Percentiles rank a stretch among this genome's conserved stretches.
Conservation (phyloP, 2,329 filamentous ascomycete species). For the Talaromyces rugulosus region DNA sequence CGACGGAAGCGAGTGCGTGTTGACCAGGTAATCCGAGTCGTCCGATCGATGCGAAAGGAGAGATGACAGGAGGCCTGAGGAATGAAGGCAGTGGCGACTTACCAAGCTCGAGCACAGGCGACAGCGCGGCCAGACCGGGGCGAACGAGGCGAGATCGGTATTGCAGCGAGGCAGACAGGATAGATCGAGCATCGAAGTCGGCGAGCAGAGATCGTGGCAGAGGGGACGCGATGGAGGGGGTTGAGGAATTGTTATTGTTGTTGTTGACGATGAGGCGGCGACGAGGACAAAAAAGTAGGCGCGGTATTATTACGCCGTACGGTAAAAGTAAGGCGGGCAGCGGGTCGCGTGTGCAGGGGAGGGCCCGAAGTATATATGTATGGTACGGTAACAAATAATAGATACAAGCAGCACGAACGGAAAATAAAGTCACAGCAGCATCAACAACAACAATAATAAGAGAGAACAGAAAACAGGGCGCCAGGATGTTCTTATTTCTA, state of each 20-base stretch:
- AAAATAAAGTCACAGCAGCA: background rate
- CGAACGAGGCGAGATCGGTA: background rate
- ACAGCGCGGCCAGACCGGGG: background rate
- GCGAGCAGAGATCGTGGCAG: background rate
- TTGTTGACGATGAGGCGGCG: conserved; percentile 1
- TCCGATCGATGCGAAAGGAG: background rate
- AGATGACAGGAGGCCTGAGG: background rate
- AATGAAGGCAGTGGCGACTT: background rate
- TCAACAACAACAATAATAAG: background rate
- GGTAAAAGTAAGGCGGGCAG: background rate
- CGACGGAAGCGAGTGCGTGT: background rate
- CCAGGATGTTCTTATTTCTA: background rate
- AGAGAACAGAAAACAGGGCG: background rate
- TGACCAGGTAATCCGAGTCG: background rate
- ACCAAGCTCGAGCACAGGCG: background rate
- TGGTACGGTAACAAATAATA: background rate
- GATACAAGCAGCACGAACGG: background rate
- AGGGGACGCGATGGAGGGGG: background rate
- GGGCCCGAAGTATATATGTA: background rate
- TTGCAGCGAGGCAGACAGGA: background rate
- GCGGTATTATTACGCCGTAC: background rate
- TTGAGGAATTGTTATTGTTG: background rate
- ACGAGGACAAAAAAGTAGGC: background rate
- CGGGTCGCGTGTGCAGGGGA: background rate
- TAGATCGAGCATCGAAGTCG: background rate